Percentiles rank a stretch among this genome's conserved stretches.
These are phyloP conservation scores for Quercus mongolica DNA, from an alignment of 306 rosid species.

Conservation along the genomic window DNA sequence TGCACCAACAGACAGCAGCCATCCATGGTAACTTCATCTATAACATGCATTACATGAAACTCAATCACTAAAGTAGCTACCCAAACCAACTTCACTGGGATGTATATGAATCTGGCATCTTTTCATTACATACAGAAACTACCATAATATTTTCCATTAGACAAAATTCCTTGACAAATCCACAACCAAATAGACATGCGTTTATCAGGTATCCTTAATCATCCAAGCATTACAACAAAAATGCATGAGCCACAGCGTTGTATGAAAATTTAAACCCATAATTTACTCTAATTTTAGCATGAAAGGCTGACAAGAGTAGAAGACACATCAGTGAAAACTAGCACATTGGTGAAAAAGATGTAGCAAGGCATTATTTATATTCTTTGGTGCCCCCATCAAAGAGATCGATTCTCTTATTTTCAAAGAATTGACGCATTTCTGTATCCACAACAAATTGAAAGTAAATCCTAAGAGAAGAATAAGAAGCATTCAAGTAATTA, in stretches of 20 bases:
- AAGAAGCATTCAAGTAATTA: not conserved
- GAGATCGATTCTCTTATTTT: constrained; percentile 71
- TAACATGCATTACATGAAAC: not conserved
- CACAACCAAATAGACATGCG: not conserved
- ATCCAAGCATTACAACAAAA: no score
- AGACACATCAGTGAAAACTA: not conserved
- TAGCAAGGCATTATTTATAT: constrained; percentile 68
- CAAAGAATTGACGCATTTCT: constrained; percentile 71
- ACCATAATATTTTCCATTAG: not conserved
- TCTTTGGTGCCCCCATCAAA: constrained; percentile 75
- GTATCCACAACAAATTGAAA: constrained; percentile 11
- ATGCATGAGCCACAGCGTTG: no score
- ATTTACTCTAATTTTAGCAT: not conserved
- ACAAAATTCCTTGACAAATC: not conserved
- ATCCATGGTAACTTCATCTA: not conserved
- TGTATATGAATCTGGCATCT: not conserved
- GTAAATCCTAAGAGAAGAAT: not conserved
- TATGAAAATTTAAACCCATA: no score
- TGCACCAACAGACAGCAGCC: not conserved
- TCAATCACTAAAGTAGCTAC: not conserved
- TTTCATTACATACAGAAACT: not conserved
- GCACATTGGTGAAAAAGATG: constrained; percentile 38
- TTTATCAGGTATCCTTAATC: no score
- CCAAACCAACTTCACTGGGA: not conserved
- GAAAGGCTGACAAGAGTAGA: not conserved